A percentile compares a stretch with the other conserved stretches of the same genome.
Conservation (phyloP, 1,284 basidiomycete species). For the Microbotryum lychnidis-dioicae region DNA sequence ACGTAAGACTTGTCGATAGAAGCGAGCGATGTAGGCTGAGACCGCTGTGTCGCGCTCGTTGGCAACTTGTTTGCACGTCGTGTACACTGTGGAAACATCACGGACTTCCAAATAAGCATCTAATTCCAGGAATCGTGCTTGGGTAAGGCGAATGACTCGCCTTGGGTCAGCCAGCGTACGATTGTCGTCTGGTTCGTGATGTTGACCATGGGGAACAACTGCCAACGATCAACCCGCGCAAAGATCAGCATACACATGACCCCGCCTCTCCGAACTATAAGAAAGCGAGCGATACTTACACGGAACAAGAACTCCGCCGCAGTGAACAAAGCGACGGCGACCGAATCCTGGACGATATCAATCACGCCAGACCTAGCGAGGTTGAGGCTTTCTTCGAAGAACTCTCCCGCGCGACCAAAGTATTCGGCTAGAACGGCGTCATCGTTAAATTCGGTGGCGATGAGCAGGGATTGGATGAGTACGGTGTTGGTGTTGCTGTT, state of each 20-base stretch:
- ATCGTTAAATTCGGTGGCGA: constrained; percentile 6
- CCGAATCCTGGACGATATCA: constrained; percentile 10
- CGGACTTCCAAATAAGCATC: not conserved
- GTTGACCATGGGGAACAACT: constrained; percentile 13
- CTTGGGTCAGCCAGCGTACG: constrained; percentile 7
- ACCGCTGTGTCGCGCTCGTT: not conserved
- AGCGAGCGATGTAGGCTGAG: constrained; percentile 13
- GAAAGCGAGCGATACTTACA: not conserved
- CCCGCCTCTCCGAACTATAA: constrained; percentile 11
- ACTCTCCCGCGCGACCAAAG: constrained; percentile 1
- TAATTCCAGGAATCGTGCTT: not conserved
- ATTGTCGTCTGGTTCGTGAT: constrained; percentile 2
- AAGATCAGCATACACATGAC: not conserved
- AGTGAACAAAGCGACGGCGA: constrained; percentile 1
- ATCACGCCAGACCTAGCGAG: not conserved
- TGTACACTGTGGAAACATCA: constrained; percentile 1
- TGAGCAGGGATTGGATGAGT: constrained; percentile 5
- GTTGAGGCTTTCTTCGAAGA: constrained; percentile 3
- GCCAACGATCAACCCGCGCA: no score
- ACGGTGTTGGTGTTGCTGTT: not conserved
- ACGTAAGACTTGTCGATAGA: constrained; percentile 12
- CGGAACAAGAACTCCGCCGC: not conserved
- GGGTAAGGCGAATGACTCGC: not conserved
- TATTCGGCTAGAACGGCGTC: constrained; percentile 3
- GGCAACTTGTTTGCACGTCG: constrained; percentile 1